Evolutionary conservation across 441 rosid genomes (phyloP).

Genomic region (Kokia cookei): DNA sequence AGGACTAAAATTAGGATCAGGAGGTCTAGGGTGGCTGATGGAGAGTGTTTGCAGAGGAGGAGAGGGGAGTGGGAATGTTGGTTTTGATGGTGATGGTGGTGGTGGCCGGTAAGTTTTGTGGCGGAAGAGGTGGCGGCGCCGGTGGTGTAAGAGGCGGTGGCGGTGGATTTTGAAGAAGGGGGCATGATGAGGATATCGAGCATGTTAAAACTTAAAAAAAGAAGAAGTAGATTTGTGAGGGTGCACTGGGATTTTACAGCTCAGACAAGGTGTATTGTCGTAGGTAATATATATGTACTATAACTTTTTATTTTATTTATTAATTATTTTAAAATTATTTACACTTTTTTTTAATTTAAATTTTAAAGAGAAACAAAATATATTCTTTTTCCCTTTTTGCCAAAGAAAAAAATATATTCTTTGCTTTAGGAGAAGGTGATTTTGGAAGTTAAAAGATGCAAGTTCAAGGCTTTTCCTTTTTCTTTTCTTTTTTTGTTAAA

Average conservation of each 20-base stretch:
- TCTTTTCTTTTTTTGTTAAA: neutral
- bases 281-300: constrained; percentile 9
- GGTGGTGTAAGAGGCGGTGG: constrained; percentile 1
- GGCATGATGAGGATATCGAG: constrained; percentile 51
- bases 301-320: neutral
- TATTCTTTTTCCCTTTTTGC: neutral
- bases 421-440: neutral
- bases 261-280: neutral
- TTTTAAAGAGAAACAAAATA: neutral
- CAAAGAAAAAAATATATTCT: neutral
- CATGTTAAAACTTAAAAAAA: constrained; percentile 34
- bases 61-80: constrained; percentile 15
- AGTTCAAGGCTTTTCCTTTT: neutral
- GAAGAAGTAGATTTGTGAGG: neutral
- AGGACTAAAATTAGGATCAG: constrained; percentile 69
- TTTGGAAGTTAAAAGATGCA: neutral
- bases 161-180: constrained; percentile 29
- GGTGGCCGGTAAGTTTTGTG: constrained; percentile 19
- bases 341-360: neutral
- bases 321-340: neutral
- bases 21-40: constrained; percentile 83
- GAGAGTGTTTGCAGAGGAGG: constrained; percentile 69
- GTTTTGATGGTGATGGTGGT: constrained; percentile 9
- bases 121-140: constrained; percentile 7
- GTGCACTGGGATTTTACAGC: neutral